Conservation (phyloP, 177 flowering plant species). For the Telopea speciosissima region DNA sequence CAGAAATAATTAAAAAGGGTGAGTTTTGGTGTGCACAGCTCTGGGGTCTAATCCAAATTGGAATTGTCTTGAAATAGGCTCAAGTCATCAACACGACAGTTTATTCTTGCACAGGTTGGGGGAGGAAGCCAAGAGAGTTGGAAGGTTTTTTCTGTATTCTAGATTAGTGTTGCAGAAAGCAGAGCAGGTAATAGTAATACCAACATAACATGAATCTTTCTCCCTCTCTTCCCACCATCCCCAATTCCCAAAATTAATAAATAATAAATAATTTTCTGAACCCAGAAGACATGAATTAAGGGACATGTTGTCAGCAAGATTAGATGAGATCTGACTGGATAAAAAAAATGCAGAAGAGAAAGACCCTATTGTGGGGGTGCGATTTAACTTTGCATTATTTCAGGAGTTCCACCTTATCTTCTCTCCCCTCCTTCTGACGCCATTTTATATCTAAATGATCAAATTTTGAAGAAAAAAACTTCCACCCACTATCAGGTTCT, state of each 20-base stretch:
- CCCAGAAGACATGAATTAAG: conserved; percentile 42
- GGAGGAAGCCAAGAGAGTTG: conserved; percentile 1
- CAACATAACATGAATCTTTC: conserved; percentile 16
- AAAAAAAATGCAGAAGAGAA: conserved; percentile 48
- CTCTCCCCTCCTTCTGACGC: conserved; percentile 26
- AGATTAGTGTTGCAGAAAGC: neutral
- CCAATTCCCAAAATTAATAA: too few relatives aligned
- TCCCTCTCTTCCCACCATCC: too few relatives aligned
- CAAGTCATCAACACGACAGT: conserved; percentile 14
- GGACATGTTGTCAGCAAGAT: conserved; percentile 60
- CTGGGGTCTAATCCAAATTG: neutral
- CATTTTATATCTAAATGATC: neutral
- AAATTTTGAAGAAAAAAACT: neutral
- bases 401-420: conserved; percentile 54
- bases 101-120: conserved; percentile 14
- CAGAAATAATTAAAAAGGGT: conserved; percentile 3
- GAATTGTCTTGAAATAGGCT: neutral
- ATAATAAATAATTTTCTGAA: neutral
- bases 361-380: conserved; percentile 54
- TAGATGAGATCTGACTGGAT: conserved; percentile 53
- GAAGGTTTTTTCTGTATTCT: too few relatives aligned
- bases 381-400: conserved; percentile 35
- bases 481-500: conserved; percentile 19
- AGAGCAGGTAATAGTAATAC: conserved; percentile 19
- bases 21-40: neutral